These are phyloP conservation scores for Calocybe cyanea DNA, from an alignment of 768 basidiomycete genomes.

Conservation along the genomic window DNA sequence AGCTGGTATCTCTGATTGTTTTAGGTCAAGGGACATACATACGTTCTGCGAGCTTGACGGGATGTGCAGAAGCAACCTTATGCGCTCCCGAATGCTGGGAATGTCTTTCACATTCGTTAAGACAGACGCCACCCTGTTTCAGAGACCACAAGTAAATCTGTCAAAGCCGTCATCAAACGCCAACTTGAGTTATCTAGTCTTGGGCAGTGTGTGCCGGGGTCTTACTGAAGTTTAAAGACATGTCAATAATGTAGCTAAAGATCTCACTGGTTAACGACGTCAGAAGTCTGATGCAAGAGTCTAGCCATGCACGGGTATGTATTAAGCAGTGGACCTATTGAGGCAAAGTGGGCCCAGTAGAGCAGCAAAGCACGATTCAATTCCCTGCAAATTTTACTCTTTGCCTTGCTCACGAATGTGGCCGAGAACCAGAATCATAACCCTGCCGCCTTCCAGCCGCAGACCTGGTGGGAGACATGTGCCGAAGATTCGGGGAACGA, in stretches of 20 bases:
- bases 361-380: neutral
- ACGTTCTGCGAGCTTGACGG: neutral
- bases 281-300: conserved; percentile 3
- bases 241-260: conserved; percentile 6
- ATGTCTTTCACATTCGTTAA: neutral
- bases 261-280: conserved; percentile 2
- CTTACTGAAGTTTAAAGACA: neutral
- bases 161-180: neutral
- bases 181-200: neutral
- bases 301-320: neutral
- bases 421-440: neutral
- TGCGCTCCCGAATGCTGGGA: neutral
- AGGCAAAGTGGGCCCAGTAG: neutral
- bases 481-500: conserved; percentile 12
- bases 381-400: no score
- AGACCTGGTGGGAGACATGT: conserved; percentile 6
- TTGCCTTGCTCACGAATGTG: no score
- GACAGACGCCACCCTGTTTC: conserved; percentile 2
- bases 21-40: no score
- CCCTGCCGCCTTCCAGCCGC: conserved; percentile 5
- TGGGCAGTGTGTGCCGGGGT: neutral
- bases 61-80: neutral
- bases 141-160: neutral
- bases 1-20: conserved; percentile 5
- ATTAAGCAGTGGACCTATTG: neutral